Conservation (phyloP, 768 basidiomycete genomes). For the Paxillus ammoniavirescens region DNA sequence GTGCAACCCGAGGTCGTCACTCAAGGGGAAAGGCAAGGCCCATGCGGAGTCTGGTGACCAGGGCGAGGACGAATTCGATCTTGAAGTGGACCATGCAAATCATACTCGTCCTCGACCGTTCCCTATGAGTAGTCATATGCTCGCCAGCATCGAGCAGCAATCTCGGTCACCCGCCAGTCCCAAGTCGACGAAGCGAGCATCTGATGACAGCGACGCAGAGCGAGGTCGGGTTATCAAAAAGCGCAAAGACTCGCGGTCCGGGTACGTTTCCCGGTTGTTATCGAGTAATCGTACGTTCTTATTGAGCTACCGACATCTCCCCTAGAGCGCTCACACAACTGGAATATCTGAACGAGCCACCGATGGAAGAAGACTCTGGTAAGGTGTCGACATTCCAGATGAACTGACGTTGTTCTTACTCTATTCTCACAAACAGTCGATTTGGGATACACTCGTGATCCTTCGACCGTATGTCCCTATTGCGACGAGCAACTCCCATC, state of each 20-base stretch:
- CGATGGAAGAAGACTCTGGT: slow-evolving; percentile 42
- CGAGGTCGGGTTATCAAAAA: slow-evolving; percentile 31
- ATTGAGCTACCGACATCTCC: not conserved
- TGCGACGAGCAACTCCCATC: slow-evolving; percentile 71
- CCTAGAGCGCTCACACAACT: slow-evolving; percentile 7
- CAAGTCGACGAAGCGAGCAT: slow-evolving; percentile 27
- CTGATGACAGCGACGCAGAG: slow-evolving; percentile 31
- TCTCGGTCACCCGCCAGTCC: slow-evolving; percentile 20
- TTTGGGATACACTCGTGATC: slow-evolving; percentile 52
- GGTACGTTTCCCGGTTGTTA: slow-evolving; percentile 9
- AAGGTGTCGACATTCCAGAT: slow-evolving; percentile 13
- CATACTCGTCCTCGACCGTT: slow-evolving; percentile 33
- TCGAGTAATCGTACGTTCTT: slow-evolving; percentile 10
- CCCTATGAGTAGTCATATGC: slow-evolving; percentile 48
- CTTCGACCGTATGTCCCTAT: slow-evolving; percentile 72
- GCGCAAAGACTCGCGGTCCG: slow-evolving; percentile 25
- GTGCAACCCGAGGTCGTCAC: not conserved
- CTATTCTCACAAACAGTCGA: slow-evolving; percentile 40
- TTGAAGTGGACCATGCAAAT: not conserved
- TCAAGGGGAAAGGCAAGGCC: slow-evolving; percentile 18
- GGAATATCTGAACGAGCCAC: slow-evolving; percentile 17
- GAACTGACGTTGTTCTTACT: not conserved
- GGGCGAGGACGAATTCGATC: not conserved
- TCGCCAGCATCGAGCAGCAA: slow-evolving; percentile 37
- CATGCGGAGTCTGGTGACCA: slow-evolving; percentile 4